Percentiles rank a stretch among this genome's conserved stretches.
Conservation (phyloP, 345 rosid genomes). For the Acer campestre region DNA sequence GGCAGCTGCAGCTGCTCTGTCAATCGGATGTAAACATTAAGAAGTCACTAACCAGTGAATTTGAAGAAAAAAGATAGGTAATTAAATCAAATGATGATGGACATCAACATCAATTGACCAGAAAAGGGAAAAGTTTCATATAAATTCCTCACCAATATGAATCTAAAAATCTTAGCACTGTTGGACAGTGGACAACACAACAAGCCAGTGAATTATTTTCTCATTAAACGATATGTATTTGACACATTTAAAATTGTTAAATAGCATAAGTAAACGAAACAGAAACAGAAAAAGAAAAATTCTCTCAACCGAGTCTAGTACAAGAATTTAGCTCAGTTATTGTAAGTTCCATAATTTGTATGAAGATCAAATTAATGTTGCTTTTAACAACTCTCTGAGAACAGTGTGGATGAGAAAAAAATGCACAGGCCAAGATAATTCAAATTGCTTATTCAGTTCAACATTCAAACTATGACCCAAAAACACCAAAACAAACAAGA, state of each 20-base stretch:
- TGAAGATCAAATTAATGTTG: not conserved
- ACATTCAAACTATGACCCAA: not conserved
- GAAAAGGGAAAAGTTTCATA: not conserved
- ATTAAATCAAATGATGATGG: not conserved
- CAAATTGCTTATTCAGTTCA: not conserved
- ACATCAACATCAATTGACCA: not conserved
- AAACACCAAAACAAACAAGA: not conserved
- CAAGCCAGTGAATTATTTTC: not conserved
- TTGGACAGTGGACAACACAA: not conserved
- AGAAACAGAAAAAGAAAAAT: not conserved
- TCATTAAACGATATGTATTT: not conserved
- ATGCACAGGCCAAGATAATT: not conserved
- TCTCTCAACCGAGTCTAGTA: not conserved
- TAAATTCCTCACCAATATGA: not conserved
- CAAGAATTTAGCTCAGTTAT: not conserved
- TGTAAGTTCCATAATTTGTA: not conserved
- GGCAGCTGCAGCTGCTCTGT: conserved; percentile 82
- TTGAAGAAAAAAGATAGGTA: not conserved
- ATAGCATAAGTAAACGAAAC: not conserved
- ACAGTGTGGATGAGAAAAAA: too few relatives aligned
- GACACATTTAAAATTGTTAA: not conserved
- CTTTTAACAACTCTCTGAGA: not conserved
- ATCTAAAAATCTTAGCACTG: not conserved
- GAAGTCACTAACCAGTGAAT: conserved; percentile 4
- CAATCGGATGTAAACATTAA: conserved; percentile 20